Evolutionary conservation across 306 rosid genomes (phyloP), one percentile per base, ranked within the genome.

Genomic region (Casuarina glauca): DNA sequence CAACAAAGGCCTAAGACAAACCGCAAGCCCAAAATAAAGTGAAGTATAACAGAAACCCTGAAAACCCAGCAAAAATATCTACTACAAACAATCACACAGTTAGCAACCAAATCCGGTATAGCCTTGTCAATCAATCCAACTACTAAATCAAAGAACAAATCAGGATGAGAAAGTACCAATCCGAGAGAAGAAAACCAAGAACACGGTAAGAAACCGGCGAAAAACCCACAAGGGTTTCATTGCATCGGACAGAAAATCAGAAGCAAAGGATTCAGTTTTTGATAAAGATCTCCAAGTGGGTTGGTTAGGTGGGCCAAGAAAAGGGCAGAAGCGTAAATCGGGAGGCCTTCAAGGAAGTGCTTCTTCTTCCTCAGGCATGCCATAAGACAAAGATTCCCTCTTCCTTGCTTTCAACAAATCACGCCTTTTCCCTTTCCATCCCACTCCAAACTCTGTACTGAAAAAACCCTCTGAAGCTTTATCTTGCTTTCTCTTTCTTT

Each of bases 281-380:
- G 77, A 74, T n/a, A 69, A 79, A 66, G 82, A 41, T 71, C 78
- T 11, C 73, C 16, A 81, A 54, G 54, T 69, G 87, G 78, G 73
- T 67, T 36, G 81, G 76, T 70, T 82, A 74, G 66, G 76, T 70
- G 80, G 72, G 81, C 83, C 83, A 88, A 86, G 76, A 55, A 62
- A 80, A 78, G 68, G 78, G 82, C 74, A 82, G 77, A 83, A 79
- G 38, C 12, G 71, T 39, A 61, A 88, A 74, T 38, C 38, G 72
- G 62, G 73, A 74, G 46, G 48, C 32, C 61, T 76, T 60, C 73
- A 66, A 82, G 45, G 53, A 51, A 63, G 78, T 83, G 80, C 51
- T 85, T 80, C 86, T 81, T 84, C 85, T 44, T 83, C 89, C 75
- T 67, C 74, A 63, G 87, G 83, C 93, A 81, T 91, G 89, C 97